phyloP scores from a whole-genome alignment of 164 flowering plant genomes.

The Piper betle region DNA sequence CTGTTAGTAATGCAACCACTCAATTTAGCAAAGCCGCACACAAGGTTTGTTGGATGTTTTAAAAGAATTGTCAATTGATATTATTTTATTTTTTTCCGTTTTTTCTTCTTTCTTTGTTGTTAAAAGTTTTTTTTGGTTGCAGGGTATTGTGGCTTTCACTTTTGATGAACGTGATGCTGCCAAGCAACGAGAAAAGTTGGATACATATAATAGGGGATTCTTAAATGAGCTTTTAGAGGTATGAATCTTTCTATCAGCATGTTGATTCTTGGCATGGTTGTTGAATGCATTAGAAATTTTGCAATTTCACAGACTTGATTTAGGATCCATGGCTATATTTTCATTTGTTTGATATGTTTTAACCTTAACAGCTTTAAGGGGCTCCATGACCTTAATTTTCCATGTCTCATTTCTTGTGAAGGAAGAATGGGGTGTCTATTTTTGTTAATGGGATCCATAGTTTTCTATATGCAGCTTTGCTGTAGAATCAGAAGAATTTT shows the following conservation, averaged over 20 bases:
- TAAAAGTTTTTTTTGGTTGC: slow-evolving; percentile 8
- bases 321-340: not conserved
- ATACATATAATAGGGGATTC: slow-evolving; percentile 66
- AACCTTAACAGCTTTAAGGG: too few relatives aligned
- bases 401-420: too few relatives aligned
- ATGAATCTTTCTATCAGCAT: not conserved
- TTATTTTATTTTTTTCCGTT: not conserved
- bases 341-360: too few relatives aligned
- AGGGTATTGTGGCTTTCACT: slow-evolving; percentile 94
- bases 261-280: not conserved
- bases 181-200: slow-evolving; percentile 40
- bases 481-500: too few relatives aligned
- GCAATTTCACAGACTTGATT: not conserved
- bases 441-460: too few relatives aligned
- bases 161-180: slow-evolving; percentile 60
- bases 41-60: slow-evolving; percentile 37
- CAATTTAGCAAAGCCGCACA: slow-evolving; percentile 94
- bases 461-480: too few relatives aligned
- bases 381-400: too few relatives aligned
- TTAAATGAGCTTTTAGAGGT: slow-evolving; percentile 93
- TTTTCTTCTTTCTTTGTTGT: not conserved
- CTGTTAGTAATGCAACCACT: slow-evolving; percentile 90
- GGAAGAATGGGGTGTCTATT: too few relatives aligned
- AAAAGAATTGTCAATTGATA: not conserved
- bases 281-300: too few relatives aligned